Conservation (phyloP, 331 rosid genomes). For the Rhamnella rubrinervis region DNA sequence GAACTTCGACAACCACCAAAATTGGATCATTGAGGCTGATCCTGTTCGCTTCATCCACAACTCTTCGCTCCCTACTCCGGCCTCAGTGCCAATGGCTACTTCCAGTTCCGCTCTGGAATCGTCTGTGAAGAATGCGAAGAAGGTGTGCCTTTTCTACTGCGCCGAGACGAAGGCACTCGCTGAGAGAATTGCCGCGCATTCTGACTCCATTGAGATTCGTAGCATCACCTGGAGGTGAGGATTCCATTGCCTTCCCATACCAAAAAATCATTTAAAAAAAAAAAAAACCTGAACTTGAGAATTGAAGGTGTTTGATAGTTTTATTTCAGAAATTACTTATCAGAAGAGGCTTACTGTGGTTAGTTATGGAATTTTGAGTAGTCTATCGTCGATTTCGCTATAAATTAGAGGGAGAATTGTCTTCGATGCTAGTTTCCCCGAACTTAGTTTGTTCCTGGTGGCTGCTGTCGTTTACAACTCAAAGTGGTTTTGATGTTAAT, state of each 20-base stretch:
- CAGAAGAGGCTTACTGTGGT: background rate
- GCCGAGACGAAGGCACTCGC: constrained; percentile 83
- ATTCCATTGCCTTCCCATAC: background rate
- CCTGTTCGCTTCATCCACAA: constrained; percentile 31
- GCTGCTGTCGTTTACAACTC: background rate
- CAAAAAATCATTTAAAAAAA: background rate
- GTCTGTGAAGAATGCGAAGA: constrained; percentile 45
- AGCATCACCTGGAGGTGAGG: constrained; percentile 69
- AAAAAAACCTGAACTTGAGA: background rate
- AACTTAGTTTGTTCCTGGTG: background rate
- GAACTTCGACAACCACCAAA: constrained; percentile 53
- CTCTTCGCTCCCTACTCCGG: constrained; percentile 29
- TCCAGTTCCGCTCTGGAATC: constrained; percentile 36
- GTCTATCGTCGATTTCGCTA: background rate
- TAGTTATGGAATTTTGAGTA: background rate
- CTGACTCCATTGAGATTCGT: constrained; percentile 78
- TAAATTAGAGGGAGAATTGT: constrained; percentile 2
- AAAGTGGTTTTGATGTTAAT: constrained; percentile 4
- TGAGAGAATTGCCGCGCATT: constrained; percentile 60
- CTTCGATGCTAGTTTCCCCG: background rate
- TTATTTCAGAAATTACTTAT: background rate
- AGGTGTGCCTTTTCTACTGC: constrained; percentile 75
- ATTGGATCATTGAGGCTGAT: constrained; percentile 46
- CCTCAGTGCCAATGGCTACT: constrained; percentile 48
- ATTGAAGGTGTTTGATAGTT: background rate